Conservation (phyloP, 1,139 yeast genomes). For the Blastobotrys capitulatus region DNA sequence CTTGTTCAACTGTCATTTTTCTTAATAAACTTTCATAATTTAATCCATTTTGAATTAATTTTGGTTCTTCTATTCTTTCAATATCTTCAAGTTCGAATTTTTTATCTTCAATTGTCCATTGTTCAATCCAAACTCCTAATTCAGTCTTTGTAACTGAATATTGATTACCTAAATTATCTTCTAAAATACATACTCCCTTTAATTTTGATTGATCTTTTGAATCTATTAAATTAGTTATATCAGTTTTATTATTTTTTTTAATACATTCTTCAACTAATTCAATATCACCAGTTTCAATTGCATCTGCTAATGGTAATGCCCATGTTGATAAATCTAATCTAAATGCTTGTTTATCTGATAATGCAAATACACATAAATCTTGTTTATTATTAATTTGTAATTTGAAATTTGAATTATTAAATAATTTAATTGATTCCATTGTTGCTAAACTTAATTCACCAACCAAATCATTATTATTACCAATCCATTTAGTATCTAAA, state of each 20-base stretch:
- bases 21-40: constrained; percentile 8
- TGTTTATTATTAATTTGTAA: constrained; percentile 6
- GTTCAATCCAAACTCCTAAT: constrained; percentile 12
- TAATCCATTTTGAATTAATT: not conserved
- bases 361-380: constrained; percentile 12
- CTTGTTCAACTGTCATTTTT: constrained; percentile 10
- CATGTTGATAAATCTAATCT: constrained; percentile 23
- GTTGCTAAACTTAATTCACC: constrained; percentile 10
- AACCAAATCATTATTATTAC: not conserved
- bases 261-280: constrained; percentile 7
- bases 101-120: constrained; percentile 10
- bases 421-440: constrained; percentile 10
- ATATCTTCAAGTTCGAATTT: not conserved
- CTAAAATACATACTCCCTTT: constrained; percentile 15
- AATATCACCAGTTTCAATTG: constrained; percentile 20
- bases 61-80: not conserved
- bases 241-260: not conserved
- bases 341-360: constrained; percentile 5
- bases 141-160: constrained; percentile 13
- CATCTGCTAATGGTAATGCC: constrained; percentile 24
- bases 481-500: constrained; percentile 24
- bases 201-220: constrained; percentile 7
- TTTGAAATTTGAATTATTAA: not conserved
- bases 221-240: constrained; percentile 2
- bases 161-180: constrained; percentile 14